Percentiles rank a stretch among this genome's conserved stretches.
Evolutionary conservation across 495 filamentous ascomycete genomes (phyloP).

Genomic region (Xylaria intraflava): DNA sequence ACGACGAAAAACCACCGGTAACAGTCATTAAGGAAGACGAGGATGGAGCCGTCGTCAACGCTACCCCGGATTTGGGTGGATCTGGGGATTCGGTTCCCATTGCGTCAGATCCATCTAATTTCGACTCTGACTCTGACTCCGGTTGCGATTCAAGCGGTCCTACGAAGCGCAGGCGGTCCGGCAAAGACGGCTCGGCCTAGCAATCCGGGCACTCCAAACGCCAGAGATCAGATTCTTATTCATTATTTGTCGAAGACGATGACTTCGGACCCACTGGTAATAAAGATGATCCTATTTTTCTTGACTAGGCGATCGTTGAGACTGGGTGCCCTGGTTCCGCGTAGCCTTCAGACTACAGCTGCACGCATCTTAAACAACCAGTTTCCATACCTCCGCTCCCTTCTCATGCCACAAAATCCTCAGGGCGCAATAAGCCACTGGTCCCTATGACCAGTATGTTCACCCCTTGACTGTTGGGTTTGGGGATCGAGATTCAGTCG

Average conservation of each 20-base stretch:
- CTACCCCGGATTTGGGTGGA: background rate
- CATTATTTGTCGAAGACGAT: background rate
- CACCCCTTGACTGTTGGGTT: no score
- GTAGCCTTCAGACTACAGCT: background rate
- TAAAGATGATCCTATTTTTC: background rate
- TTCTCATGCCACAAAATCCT: no score
- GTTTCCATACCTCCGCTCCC: no score
- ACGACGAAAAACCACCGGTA: background rate
- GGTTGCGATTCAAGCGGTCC: background rate
- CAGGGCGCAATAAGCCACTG: no score
- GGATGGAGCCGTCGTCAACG: background rate
- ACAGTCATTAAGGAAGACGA: slow-evolving; percentile 4
- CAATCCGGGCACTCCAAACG: background rate
- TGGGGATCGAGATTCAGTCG: no score
- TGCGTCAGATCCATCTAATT: background rate
- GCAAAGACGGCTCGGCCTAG: background rate
- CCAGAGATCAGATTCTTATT: background rate
- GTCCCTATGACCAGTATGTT: no score
- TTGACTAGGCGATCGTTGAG: background rate
- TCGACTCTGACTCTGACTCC: background rate
- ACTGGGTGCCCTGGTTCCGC: background rate
- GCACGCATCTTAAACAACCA: background rate
- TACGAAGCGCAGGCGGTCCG: background rate
- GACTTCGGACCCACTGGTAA: background rate
- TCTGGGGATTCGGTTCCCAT: background rate